A percentile compares a stretch with the other conserved stretches of the same genome.
Evolutionary conservation across 352 stramenopile species (phyloP).

Genomic region (Pythium apleroticum): DNA sequence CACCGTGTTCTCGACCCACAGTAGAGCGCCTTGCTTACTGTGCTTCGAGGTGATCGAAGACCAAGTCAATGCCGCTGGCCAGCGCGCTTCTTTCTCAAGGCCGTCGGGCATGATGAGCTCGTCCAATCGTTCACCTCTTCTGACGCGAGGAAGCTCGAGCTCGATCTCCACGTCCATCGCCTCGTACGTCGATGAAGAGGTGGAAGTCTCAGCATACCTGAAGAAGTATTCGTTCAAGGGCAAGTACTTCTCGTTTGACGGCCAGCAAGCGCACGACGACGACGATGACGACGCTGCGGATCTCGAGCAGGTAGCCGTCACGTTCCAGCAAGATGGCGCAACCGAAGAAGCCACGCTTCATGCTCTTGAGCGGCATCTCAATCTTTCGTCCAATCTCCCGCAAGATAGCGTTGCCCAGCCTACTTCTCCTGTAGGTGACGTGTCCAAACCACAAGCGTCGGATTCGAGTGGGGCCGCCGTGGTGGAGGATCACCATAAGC

Average conservation of each 20-base stretch:
- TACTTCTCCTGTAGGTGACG: not conserved
- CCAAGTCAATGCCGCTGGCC: slow-evolving; percentile 56
- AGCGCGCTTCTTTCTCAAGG: slow-evolving; percentile 33
- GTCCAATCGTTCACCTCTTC: slow-evolving; percentile 1
- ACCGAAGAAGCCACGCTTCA: slow-evolving; percentile 17
- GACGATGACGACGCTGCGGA: slow-evolving; percentile 28
- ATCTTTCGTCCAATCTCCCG: not conserved
- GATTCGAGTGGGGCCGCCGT: not conserved
- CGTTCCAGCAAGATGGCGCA: slow-evolving; percentile 12
- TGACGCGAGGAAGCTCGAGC: slow-evolving; percentile 16
- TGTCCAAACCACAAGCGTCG: not conserved
- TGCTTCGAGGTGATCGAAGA: slow-evolving; percentile 83
- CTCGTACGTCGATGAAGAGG: slow-evolving; percentile 42
- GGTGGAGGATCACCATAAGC: slow-evolving; percentile 26
- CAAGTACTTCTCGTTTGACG: slow-evolving; percentile 42
- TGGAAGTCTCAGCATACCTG: slow-evolving; percentile 43
- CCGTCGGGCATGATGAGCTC: not conserved
- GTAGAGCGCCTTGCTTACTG: slow-evolving; percentile 63
- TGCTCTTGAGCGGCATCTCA: slow-evolving; percentile 25
- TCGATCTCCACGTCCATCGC: slow-evolving; percentile 25
- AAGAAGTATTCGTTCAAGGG: slow-evolving; percentile 68
- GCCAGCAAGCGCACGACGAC: slow-evolving; percentile 37
- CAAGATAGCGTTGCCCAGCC: not conserved
- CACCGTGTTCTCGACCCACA: slow-evolving; percentile 83
- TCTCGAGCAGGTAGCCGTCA: slow-evolving; percentile 25